Percentiles rank a stretch among this genome's conserved stretches.
These are phyloP conservation scores for Quercus cerris DNA, from an alignment of 306 rosid genomes.

Conservation along the genomic window DNA sequence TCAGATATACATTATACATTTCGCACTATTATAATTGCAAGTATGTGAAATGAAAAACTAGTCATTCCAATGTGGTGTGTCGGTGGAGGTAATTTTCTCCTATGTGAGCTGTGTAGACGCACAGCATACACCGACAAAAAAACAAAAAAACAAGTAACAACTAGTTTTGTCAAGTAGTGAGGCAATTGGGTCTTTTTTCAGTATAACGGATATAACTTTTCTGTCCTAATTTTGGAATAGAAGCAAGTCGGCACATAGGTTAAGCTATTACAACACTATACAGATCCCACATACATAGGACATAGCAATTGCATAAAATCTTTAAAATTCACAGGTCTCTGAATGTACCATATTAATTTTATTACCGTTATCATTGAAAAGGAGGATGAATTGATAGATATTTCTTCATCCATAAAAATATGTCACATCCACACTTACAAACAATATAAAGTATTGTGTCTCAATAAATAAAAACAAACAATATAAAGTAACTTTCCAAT, in stretches of 20 bases:
- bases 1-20: not conserved
- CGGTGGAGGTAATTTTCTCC: slow-evolving; percentile 20
- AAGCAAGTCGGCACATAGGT: slow-evolving; percentile 8
- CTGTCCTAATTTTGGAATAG: slow-evolving; percentile 10
- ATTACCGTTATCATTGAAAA: not conserved
- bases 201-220: slow-evolving; percentile 35
- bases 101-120: not conserved
- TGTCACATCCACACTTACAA: not conserved
- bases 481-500: not conserved
- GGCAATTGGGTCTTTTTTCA: slow-evolving; percentile 19
- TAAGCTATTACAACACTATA: slow-evolving; percentile 12
- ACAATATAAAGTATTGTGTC: no score
- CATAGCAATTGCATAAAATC: not conserved
- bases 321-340: not conserved
- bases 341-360: not conserved
- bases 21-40: no score
- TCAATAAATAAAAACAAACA: no score
- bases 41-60: not conserved
- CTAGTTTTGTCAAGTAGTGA: slow-evolving; percentile 22
- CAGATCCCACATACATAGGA: slow-evolving; percentile 4
- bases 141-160: no score
- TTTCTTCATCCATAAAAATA: not conserved
- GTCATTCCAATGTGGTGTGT: slow-evolving; percentile 2
- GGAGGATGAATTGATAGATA: not conserved
- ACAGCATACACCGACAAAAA: slow-evolving; percentile 1